Evolutionary conservation across 208 protist genomes (phyloP), one percentile per base, ranked within the genome.

Genomic region (Wallacemonas sp.): DNA sequence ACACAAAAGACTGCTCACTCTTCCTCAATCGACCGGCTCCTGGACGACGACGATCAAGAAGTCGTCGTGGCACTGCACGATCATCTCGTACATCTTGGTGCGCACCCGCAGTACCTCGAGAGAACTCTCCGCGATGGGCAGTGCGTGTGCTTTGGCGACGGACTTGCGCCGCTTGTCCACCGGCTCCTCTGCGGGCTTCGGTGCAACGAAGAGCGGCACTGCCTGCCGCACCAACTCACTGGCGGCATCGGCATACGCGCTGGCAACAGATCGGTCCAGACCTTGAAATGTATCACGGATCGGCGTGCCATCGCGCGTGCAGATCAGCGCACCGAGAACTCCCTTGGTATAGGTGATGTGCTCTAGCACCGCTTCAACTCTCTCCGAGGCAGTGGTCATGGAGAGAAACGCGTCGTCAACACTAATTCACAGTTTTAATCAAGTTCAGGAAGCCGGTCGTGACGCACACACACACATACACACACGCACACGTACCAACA

Each of bases 331-430:
- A n/a, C 86, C 89, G 0, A 87, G 10, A 4, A 95, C 89, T 10
- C 89, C 89, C 46, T 90, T 89, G 21, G 85, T 93, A 75, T 93
- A 93, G 32, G 89, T 93, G 57, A 95, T 65, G 71, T 85, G 79
- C 63, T 95, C 89, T n/a, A 95, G 46, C 9, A 93, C 75, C 22
- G 73, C 73, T 44, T 95, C 89, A 17, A 93, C 80, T 12, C 73
- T 30, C 50, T 90, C 85, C 2, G 67, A 58, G 2, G 80, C 64
- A 74, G 87, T 87, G 21, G 38, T 15, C 27, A 60, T 54, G 19
- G 55, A 55, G 33, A 22, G 15, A 46, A 22, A 46, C n/a, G n/a
- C n/a, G n/a, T n/a, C n/a, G n/a, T n/a, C n/a, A n/a, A n/a, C n/a
- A n/a, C n/a, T n/a, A n/a, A n/a, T n/a, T n/a, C n/a, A n/a, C n/a